Base-by-base conservation (phyloP, 345 rosid genomes). In the Garcia nutans region DNA sequence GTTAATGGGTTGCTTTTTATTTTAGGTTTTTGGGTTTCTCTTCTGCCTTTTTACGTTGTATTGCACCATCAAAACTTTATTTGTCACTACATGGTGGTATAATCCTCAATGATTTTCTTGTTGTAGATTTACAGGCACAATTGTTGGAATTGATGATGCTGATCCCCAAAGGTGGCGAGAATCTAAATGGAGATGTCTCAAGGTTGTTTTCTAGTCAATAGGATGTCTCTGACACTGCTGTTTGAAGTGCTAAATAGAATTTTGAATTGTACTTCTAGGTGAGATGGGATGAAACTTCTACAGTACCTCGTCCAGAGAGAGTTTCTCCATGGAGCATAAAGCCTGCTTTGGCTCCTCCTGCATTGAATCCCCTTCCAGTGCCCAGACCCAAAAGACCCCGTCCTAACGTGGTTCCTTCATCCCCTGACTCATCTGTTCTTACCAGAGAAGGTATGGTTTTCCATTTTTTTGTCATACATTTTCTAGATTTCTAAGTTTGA, bases 131-230 rank as follows among this genome's bases (percentile, higher is more conserved):
- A 77, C 87, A 0, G 90, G 90, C 60, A 87, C 92, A 2, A 82
- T 89, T n/a, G 76, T 86, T 68, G 92, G 90, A 65, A 74, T 74
- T 57, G 92, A 87, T 77, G 90, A 87, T 72, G 76, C 78, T 26
- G 89, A 86, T 71, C 73, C 89, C 33, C 52, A 13, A 2, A 83
- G 83, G 65, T 89, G 92, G 92, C 78, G 77, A 28, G 88, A 80
- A n/a, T 89, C 92, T 41, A 84, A 82, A 73, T 89, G 92, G 92
- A 81, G 92, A 77, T 84, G 81, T 70, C 88, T 89, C 10, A 89
- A 86, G 89, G 92, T 89, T 71, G 23, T 26, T 20, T 64, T 57
- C 37, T 2, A 11, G 23, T 55, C 44, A 45, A 0, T 64, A 44
- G 24, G 50, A 26, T 57, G 58, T 41, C 12, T 67, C 5, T 13